phyloP scores from a whole-genome alignment of 768 basidiomycete species.

The Leccinum rimulosum region DNA sequence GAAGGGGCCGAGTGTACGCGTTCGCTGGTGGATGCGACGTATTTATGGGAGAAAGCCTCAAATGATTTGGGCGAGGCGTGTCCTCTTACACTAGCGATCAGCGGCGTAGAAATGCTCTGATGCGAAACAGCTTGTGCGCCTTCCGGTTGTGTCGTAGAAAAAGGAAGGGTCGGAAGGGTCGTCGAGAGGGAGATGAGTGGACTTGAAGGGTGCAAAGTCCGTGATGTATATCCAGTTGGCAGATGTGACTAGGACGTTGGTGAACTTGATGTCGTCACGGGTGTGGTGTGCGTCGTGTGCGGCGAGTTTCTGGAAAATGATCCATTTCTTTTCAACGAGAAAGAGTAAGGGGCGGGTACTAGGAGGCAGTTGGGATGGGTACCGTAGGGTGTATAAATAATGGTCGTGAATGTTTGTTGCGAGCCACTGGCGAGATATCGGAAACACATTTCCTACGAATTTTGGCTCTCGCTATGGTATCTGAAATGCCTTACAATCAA shows the following conservation, averaged over 20 bases:
- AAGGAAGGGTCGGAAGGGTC: conserved; percentile 98
- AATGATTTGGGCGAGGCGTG: conserved; percentile 89
- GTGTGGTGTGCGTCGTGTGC: conserved; percentile 75
- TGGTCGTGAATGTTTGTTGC: too few species aligned
- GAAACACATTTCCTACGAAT: conserved; percentile 8
- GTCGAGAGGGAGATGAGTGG: conserved; percentile 90
- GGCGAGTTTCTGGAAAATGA: conserved; percentile 87
- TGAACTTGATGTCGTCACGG: conserved; percentile 97
- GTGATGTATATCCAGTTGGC: conserved; percentile 96
- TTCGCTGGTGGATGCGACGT: conserved; percentile 78
- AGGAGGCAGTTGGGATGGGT: not conserved
- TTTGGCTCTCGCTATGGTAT: conserved; percentile 1
- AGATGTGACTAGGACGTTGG: conserved; percentile 94
- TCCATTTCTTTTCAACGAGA: conserved; percentile 95
- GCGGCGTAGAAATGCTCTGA: conserved; percentile 93
- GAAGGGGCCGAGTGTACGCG: conserved; percentile 47
- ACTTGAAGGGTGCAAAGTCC: conserved; percentile 95
- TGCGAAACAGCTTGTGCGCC: conserved; percentile 92
- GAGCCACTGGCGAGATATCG: not conserved
- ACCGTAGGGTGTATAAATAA: too few species aligned
- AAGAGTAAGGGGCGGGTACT: conserved; percentile 96
- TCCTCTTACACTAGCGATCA: conserved; percentile 66
- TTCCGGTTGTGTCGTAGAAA: conserved; percentile 93
- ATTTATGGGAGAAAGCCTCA: conserved; percentile 92
- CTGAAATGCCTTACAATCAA: conserved; percentile 8